phyloP scores from a whole-genome alignment of 2,329 filamentous ascomycete genomes.

The Cladosporium phlei region DNA sequence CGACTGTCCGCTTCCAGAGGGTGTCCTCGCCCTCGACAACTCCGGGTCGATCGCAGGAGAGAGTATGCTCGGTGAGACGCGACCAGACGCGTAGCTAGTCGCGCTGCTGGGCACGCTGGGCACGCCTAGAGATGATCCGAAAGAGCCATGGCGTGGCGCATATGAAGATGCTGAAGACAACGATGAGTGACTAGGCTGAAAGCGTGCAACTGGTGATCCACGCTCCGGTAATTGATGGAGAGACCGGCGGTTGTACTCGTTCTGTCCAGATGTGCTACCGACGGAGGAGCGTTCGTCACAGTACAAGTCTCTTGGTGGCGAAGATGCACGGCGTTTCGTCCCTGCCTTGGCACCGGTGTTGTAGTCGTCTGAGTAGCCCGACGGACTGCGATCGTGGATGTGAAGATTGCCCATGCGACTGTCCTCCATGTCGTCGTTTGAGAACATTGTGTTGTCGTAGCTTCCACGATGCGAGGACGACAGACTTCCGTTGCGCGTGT shows the following conservation, averaged over 20 bases:
- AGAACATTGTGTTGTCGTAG: constrained; percentile 57
- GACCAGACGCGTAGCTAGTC: constrained; percentile 60
- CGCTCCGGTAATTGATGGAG: constrained; percentile 54
- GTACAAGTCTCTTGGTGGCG: constrained; percentile 53
- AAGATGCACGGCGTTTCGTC: constrained; percentile 61
- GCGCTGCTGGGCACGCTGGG: constrained; percentile 59
- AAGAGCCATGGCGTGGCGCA: constrained; percentile 57
- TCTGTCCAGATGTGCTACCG: constrained; percentile 39
- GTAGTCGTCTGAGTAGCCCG: constrained; percentile 41
- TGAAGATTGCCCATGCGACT: constrained; percentile 48
- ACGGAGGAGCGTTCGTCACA: constrained; percentile 42
- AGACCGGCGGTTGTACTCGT: constrained; percentile 52
- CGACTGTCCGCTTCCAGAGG: constrained; percentile 48
- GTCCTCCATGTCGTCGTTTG: constrained; percentile 51
- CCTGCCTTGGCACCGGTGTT: constrained; percentile 44
- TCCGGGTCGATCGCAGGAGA: constrained; percentile 56
- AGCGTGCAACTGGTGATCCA: constrained; percentile 36
- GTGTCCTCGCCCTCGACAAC: constrained; percentile 34
- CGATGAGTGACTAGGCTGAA: constrained; percentile 39
- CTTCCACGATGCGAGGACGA: constrained; percentile 55
- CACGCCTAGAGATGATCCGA: constrained; percentile 56
- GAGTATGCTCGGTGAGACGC: constrained; percentile 55
- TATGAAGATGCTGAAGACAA: constrained; percentile 59
- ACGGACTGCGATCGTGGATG: constrained; percentile 50
- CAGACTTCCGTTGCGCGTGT: constrained; percentile 38